Evolutionary conservation across 2,329 filamentous ascomycete genomes (phyloP), one percentile per base, ranked within the genome.

Genomic region (Dendrostoma leiphaemia): DNA sequence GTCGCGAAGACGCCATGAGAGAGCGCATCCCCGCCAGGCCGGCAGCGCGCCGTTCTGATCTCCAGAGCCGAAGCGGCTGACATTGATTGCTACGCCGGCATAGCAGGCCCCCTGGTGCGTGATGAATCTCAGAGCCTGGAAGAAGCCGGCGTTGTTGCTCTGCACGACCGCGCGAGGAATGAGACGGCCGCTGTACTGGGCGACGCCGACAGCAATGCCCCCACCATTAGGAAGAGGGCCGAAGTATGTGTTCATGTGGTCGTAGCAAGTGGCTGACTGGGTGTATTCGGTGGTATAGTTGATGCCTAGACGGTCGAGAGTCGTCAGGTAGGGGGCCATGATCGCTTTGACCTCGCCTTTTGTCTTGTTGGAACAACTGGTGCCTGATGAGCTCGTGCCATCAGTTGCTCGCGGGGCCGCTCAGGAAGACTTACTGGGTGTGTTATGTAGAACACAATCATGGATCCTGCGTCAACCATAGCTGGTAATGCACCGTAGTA

Each of bases 141-240:
- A 53, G 17, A 62, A 55, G 3, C 47, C 61, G 31, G 54, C 59
- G 7, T 41, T 26, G 38, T 26, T 41, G 12, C 23, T 41, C 38
- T 41, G 19, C 19, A 41, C 62, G 8, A 64, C 64, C 13, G 64
- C 60, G 28, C 71, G 65, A 12, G 74, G 71, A 23, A 79, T 67
- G 8, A 79, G 68, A 17, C 76, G 72, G 10, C 73, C 71, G 26
- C 76, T 75, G 47, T 68, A 69, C 59, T 72, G 69, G 37, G 66
- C 65, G 49, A 67, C 66, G 59, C 80, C 79, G 21, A 88, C 86
- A 60, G 83, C 77, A 2, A 69, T 69, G 51, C 62, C 63, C n/a
- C n/a, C n/a, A 45, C 69, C 68, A n/a, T 70, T 70, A 53, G 71
- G 76, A 3, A 73, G 61, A 9, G 77, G 74, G 5, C 69, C 70